A percentile compares a stretch with the other conserved stretches of the same genome.
Evolutionary conservation across 2,329 filamentous ascomycete genomes (phyloP).

Genomic region (Colletotrichum navitas): DNA sequence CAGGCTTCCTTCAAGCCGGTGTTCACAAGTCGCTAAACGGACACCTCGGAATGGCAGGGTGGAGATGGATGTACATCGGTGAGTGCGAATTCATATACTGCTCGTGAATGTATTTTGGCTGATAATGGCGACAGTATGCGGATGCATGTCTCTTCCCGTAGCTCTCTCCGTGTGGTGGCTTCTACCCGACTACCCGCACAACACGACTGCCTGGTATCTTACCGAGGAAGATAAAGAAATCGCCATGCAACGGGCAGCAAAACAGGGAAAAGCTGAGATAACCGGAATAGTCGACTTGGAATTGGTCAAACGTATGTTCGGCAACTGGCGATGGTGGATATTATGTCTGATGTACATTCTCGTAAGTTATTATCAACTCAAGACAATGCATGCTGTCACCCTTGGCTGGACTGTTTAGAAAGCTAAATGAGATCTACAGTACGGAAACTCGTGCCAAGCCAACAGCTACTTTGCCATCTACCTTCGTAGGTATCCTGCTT

Average conservation of each 20-base stretch:
- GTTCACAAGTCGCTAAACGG: conserved; percentile 49
- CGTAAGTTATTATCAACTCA: conserved; percentile 44
- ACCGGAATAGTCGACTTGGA: conserved; percentile 43
- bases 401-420: too few species aligned
- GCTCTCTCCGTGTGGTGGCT: conserved; percentile 47
- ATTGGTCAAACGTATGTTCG: conserved; percentile 46
- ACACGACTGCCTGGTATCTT: conserved; percentile 47
- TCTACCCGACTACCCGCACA: conserved; percentile 48
- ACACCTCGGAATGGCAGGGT: conserved; percentile 48
- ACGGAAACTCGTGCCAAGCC: conserved; percentile 28
- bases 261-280: conserved; percentile 46
- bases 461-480: conserved; percentile 30
- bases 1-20: conserved; percentile 50
- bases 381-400: not conserved
- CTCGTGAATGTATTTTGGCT: not conserved
- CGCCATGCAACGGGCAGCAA: conserved; percentile 45
- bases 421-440: not conserved
- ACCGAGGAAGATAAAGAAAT: conserved; percentile 45
- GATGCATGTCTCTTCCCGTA: conserved; percentile 49
- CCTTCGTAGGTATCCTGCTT: not conserved
- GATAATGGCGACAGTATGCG: not conserved
- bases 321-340: conserved; percentile 48
- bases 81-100: not conserved
- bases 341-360: conserved; percentile 47
- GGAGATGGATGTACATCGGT: conserved; percentile 50